Conservation (phyloP, 2,329 filamentous ascomycete species). For the Colletotrichum sp. region DNA sequence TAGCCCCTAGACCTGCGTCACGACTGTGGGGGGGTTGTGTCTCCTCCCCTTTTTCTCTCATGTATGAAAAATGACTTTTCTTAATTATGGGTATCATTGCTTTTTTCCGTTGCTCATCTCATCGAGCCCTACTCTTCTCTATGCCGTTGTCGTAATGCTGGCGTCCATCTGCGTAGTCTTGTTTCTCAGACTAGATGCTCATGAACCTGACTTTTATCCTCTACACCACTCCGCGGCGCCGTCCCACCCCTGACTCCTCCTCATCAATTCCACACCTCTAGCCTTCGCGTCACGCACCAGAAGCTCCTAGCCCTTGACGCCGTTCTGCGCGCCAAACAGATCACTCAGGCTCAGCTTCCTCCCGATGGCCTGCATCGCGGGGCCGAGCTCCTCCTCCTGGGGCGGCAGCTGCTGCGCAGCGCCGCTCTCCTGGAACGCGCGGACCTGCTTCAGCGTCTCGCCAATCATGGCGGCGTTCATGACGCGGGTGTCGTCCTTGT, state of each 20-base stretch:
- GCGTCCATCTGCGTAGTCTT: neutral
- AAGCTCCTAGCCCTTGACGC: slow-evolving; percentile 20
- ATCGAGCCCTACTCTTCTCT: neutral
- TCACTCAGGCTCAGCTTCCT: slow-evolving; percentile 50
- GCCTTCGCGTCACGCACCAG: neutral
- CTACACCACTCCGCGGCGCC: neutral
- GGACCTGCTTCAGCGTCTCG: slow-evolving; percentile 42
- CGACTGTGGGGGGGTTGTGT: neutral
- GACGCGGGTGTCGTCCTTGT: slow-evolving; percentile 48
- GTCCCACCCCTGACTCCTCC: neutral
- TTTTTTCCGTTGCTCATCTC: neutral
- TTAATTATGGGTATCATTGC: slow-evolving; percentile 20
- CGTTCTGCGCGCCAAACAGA: slow-evolving; percentile 43
- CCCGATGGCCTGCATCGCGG: slow-evolving; percentile 49
- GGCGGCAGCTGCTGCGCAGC: neutral
- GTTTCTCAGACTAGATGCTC: neutral
- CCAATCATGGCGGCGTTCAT: slow-evolving; percentile 46
- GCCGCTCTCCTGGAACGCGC: neutral
- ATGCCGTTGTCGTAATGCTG: neutral
- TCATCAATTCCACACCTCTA: neutral
- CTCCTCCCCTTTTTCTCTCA: neutral
- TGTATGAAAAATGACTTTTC: slow-evolving; percentile 14
- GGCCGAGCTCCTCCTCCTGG: slow-evolving; percentile 30
- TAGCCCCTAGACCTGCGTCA: neutral
- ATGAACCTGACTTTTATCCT: neutral